Percentiles rank a stretch among this genome's conserved stretches.
Conservation (phyloP, 73 alveolate species). For the Paramecium biaurelia region DNA sequence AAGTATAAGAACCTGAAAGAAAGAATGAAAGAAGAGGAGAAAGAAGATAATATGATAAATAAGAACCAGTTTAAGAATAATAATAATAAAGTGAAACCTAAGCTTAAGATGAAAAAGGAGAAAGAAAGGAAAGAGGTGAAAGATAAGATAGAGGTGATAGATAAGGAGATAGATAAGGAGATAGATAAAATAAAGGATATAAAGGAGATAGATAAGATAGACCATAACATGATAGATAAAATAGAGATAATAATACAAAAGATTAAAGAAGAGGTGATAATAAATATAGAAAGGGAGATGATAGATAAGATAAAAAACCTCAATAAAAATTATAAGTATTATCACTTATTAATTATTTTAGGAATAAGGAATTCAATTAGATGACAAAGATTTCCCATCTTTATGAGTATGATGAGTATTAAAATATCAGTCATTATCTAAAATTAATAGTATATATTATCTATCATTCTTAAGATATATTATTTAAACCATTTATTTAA, state of each 20-base stretch:
- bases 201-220: not conserved
- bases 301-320: not conserved
- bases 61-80: not conserved
- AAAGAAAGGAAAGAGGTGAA: not conserved
- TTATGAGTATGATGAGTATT: not conserved
- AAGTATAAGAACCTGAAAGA: not conserved
- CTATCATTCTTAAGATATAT: not conserved
- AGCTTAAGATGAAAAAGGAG: not conserved
- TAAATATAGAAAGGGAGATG: not conserved
- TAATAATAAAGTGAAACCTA: not conserved
- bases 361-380: not conserved
- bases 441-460: not conserved
- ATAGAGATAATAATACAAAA: not conserved
- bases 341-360: not conserved
- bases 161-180: not conserved
- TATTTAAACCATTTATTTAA: not conserved
- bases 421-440: not conserved
- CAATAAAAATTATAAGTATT: not conserved
- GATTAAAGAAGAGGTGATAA: not conserved
- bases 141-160: not conserved
- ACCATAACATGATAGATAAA: not conserved
- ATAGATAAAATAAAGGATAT: not conserved
- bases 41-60: not conserved
- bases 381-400: conserved; percentile 25
- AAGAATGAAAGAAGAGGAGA: not conserved